A percentile compares a stretch with the other conserved stretches of the same genome.
phyloP scores from a whole-genome alignment of 1,284 basidiomycete genomes.

The Papiliotrema laurentii region DNA sequence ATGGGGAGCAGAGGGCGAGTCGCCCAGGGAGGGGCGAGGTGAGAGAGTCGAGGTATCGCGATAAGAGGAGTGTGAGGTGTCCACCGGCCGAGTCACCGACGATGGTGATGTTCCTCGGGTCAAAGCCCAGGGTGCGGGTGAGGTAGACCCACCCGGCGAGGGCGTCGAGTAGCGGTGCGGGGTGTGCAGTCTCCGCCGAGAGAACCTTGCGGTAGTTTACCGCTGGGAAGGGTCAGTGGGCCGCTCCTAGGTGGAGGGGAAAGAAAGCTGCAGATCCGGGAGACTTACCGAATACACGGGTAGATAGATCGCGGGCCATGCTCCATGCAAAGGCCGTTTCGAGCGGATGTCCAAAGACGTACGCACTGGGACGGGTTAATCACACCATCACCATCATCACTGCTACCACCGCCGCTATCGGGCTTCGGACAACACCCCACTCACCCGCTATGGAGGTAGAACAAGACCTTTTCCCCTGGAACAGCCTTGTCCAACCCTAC shows the following conservation, averaged over 20 bases:
- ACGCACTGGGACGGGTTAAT: conserved; percentile 8
- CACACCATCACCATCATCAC: not conserved
- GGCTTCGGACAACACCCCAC: not conserved
- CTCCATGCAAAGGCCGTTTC: not conserved
- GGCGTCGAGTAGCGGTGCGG: conserved; percentile 58
- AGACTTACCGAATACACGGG: conserved; percentile 7
- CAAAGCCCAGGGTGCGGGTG: conserved; percentile 52
- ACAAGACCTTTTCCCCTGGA: conserved; percentile 21
- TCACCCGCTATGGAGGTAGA: conserved; percentile 24
- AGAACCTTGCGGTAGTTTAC: conserved; percentile 21
- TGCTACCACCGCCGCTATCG: not conserved
- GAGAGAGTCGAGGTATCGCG: conserved; percentile 29
- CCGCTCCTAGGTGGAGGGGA: not conserved
- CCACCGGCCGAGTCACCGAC: conserved; percentile 65
- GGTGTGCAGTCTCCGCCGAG: conserved; percentile 48
- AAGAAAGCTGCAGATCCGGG: too few species aligned
- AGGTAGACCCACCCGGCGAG: conserved; percentile 59
- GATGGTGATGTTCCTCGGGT: conserved; percentile 55
- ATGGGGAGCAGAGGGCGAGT: conserved; percentile 56
- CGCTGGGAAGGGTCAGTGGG: conserved; percentile 6
- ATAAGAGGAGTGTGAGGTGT: conserved; percentile 55
- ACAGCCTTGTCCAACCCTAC: conserved; percentile 7
- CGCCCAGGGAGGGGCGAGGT: conserved; percentile 52
- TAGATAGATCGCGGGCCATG: not conserved
- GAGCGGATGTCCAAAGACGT: conserved; percentile 12